Conservation (phyloP, 208 protist genomes). For the Naegleria lovaniensis region DNA sequence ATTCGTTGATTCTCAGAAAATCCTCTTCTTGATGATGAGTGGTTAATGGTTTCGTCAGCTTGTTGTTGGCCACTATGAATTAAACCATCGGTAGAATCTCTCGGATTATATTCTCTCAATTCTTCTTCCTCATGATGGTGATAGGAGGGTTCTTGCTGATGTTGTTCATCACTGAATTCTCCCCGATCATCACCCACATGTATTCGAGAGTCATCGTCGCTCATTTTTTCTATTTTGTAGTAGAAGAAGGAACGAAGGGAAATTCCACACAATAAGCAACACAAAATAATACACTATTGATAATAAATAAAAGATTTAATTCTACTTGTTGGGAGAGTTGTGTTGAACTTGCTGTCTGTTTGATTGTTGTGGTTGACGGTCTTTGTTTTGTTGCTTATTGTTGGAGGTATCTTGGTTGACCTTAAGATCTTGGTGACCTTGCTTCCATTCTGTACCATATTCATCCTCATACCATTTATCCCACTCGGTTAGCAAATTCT, state of each 20-base stretch:
- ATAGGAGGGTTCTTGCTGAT: too few species aligned
- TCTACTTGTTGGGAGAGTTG: neutral
- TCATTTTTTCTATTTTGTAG: too few species aligned
- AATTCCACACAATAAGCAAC: too few species aligned
- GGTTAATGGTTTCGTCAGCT: neutral
- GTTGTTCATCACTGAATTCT: too few species aligned
- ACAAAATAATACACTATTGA: too few species aligned
- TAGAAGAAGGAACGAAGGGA: too few species aligned
- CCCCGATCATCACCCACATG: neutral
- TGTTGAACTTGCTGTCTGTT: neutral
- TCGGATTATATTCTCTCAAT: too few species aligned
- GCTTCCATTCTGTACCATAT: neutral
- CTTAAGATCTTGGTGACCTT: neutral
- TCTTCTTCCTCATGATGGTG: too few species aligned
- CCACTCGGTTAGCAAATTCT: neutral
- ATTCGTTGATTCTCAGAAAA: neutral
- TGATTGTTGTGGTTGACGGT: neutral
- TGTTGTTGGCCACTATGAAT: neutral
- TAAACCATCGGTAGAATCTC: too few species aligned
- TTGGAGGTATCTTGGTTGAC: neutral
- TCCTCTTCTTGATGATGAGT: neutral
- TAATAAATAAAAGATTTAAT: neutral
- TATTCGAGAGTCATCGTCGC: neutral
- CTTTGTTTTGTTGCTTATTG: neutral
- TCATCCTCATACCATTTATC: neutral